Conservation (phyloP, 169 alveolate genomes). For the Babesia bovis region DNA sequence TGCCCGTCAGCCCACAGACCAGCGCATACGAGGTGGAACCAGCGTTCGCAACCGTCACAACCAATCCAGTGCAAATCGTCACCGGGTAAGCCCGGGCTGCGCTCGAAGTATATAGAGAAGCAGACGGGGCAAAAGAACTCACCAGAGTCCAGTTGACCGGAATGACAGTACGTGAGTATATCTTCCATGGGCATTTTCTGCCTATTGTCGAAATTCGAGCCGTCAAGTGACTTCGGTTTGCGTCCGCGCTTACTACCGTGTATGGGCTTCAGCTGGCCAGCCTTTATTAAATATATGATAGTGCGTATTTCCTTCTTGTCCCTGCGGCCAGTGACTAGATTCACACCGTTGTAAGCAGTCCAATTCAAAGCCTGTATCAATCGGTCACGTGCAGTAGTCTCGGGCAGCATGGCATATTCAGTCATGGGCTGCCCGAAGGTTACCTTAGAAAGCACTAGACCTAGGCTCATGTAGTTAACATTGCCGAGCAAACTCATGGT, state of each 20-base stretch:
- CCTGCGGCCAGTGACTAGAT: conserved; percentile 21
- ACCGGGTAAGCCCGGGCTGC: conserved; percentile 80
- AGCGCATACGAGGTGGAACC: conserved; percentile 79
- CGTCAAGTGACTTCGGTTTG: conserved; percentile 69
- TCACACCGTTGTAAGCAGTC: conserved; percentile 41
- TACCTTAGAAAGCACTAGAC: conserved; percentile 36
- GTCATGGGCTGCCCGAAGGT: conserved; percentile 34
- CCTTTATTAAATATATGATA: conserved; percentile 44
- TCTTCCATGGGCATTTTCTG: conserved; percentile 72
- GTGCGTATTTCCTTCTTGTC: conserved; percentile 46
- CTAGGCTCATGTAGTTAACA: conserved; percentile 55
- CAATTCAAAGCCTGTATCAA: conserved; percentile 66
- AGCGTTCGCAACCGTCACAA: conserved; percentile 79
- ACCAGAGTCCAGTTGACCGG: conserved; percentile 62
- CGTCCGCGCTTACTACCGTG: conserved; percentile 70
- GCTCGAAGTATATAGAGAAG: conserved; percentile 72
- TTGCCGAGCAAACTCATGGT: conserved; percentile 27
- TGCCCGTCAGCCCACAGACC: conserved; percentile 66
- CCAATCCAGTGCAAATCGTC: conserved; percentile 82
- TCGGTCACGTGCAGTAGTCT: conserved; percentile 55
- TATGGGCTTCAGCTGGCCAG: conserved; percentile 62
- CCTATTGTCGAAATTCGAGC: conserved; percentile 63
- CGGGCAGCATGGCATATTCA: conserved; percentile 49
- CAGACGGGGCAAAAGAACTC: conserved; percentile 77
- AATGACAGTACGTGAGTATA: conserved; percentile 57